A percentile compares a stretch with the other conserved stretches of the same genome.
phyloP scores from a whole-genome alignment of 1,284 basidiomycete species.

The Apiotrichum gracile region DNA sequence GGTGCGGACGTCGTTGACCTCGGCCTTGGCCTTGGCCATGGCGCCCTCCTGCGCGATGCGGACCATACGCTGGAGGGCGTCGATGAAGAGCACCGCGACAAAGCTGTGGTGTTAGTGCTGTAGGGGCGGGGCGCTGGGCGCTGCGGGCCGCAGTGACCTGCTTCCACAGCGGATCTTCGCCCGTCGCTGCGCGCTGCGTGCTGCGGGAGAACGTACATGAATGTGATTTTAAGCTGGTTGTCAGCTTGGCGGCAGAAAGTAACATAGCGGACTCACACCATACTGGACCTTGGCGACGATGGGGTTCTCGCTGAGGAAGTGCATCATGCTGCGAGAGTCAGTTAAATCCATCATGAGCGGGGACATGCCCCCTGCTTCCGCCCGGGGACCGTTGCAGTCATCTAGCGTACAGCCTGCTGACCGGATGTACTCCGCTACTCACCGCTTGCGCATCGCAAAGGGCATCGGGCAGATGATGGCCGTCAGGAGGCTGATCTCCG shows the following conservation, averaged over 20 bases:
- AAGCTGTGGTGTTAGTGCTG: slow-evolving; percentile 55
- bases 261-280: slow-evolving; percentile 38
- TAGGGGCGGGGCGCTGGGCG: too few species aligned
- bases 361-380: too few species aligned
- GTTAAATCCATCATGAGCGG: neutral
- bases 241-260: neutral
- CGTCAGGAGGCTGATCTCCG: slow-evolving; percentile 41
- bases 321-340: slow-evolving; percentile 38
- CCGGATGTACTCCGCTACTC: slow-evolving; percentile 10
- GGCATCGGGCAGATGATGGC: slow-evolving; percentile 48
- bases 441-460: slow-evolving; percentile 46
- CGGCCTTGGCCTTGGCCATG: slow-evolving; percentile 58
- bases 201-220: slow-evolving; percentile 62
- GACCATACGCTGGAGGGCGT: slow-evolving; percentile 89
- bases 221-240: slow-evolving; percentile 72
- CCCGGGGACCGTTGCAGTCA: neutral
- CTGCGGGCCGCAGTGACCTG: too few species aligned
- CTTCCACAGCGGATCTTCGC: too few species aligned
- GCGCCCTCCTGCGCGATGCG: slow-evolving; percentile 63
- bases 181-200: too few species aligned
- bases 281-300: slow-evolving; percentile 53
- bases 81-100: slow-evolving; percentile 63
- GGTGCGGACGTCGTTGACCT: slow-evolving; percentile 61
- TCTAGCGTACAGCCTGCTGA: neutral
- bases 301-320: slow-evolving; percentile 49